A percentile compares a stretch with the other conserved stretches of the same genome.
Evolutionary conservation across 306 rosid genomes (phyloP).

Genomic region (Lathyrus aphaca): DNA sequence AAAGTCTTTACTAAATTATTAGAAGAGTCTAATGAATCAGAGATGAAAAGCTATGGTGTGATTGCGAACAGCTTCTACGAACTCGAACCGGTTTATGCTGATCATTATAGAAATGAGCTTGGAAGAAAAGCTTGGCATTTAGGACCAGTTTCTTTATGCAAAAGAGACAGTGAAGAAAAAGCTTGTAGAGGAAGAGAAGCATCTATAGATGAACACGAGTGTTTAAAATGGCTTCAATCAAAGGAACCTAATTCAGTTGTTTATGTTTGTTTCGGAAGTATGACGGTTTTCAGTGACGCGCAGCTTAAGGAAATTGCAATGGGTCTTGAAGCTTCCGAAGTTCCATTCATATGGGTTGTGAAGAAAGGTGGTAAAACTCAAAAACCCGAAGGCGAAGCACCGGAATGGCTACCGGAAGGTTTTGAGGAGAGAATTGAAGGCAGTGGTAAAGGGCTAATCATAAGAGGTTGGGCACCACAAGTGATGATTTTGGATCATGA

Average conservation of each 20-base stretch:
- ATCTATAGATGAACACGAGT: slow-evolving; percentile 43
- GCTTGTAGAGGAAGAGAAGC: slow-evolving; percentile 47
- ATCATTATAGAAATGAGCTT: slow-evolving; percentile 46
- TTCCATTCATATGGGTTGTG: slow-evolving; percentile 53
- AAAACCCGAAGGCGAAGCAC: not conserved
- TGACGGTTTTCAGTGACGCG: slow-evolving; percentile 29
- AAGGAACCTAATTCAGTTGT: slow-evolving; percentile 49
- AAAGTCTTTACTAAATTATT: slow-evolving; percentile 7
- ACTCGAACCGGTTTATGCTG: slow-evolving; percentile 56
- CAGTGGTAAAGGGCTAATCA: slow-evolving; percentile 38
- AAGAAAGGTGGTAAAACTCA: slow-evolving; percentile 13
- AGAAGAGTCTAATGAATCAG: slow-evolving; percentile 34
- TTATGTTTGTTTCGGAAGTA: slow-evolving; percentile 53
- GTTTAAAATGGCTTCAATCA: slow-evolving; percentile 52
- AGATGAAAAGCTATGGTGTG: slow-evolving; percentile 49
- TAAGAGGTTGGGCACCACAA: slow-evolving; percentile 60
- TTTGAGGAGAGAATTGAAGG: slow-evolving; percentile 45
- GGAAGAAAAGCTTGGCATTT: slow-evolving; percentile 67
- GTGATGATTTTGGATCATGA: slow-evolving; percentile 50
- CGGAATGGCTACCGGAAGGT: slow-evolving; percentile 50
- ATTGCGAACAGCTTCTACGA: slow-evolving; percentile 60
- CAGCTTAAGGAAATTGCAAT: slow-evolving; percentile 55
- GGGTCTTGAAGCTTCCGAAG: slow-evolving; percentile 52
- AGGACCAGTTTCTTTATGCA: slow-evolving; percentile 55
- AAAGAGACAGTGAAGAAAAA: slow-evolving; percentile 40